These are phyloP conservation scores for Ophiorrhiza pumila DNA, from an alignment of 257 asterid species.

Conservation along the genomic window DNA sequence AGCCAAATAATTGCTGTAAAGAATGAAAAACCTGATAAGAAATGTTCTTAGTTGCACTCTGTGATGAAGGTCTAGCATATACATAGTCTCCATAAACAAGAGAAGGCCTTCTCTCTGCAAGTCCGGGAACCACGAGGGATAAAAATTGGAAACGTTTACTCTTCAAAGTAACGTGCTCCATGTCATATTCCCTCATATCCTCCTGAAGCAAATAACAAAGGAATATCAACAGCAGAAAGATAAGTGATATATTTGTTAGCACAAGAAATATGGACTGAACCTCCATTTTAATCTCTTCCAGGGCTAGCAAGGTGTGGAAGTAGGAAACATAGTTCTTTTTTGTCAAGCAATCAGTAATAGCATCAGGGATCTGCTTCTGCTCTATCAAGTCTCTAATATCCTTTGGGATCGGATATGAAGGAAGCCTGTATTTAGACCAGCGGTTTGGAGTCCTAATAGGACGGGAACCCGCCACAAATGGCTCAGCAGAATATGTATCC, in stretches of 20 bases:
- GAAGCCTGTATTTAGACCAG: slow-evolving; percentile 29
- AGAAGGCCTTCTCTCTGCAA: slow-evolving; percentile 97
- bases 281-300: slow-evolving; percentile 98
- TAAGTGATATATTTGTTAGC: slow-evolving; percentile 1
- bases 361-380: slow-evolving; percentile 55
- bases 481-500: slow-evolving; percentile 33
- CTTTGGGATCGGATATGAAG: slow-evolving; percentile 50
- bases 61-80: slow-evolving; percentile 50
- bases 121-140: slow-evolving; percentile 89
- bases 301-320: slow-evolving; percentile 59
- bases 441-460: slow-evolving; percentile 45
- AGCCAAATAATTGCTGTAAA: neutral
- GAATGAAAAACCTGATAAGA: slow-evolving; percentile 1
- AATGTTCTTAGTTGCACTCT: slow-evolving; percentile 18
- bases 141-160: slow-evolving; percentile 41
- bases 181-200: slow-evolving; percentile 76
- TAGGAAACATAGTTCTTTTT: slow-evolving; percentile 41
- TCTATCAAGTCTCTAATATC: slow-evolving; percentile 49
- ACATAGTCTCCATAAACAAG: slow-evolving; percentile 72
- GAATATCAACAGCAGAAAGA: slow-evolving; percentile 13
- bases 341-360: slow-evolving; percentile 47
- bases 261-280: slow-evolving; percentile 30
- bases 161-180: slow-evolving; percentile 62
- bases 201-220: slow-evolving; percentile 44
- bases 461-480: slow-evolving; percentile 56